A percentile compares a stretch with the other conserved stretches of the same genome.
phyloP scores from a whole-genome alignment of 139 green algal species.

The Monoraphidium neglectum region DNA sequence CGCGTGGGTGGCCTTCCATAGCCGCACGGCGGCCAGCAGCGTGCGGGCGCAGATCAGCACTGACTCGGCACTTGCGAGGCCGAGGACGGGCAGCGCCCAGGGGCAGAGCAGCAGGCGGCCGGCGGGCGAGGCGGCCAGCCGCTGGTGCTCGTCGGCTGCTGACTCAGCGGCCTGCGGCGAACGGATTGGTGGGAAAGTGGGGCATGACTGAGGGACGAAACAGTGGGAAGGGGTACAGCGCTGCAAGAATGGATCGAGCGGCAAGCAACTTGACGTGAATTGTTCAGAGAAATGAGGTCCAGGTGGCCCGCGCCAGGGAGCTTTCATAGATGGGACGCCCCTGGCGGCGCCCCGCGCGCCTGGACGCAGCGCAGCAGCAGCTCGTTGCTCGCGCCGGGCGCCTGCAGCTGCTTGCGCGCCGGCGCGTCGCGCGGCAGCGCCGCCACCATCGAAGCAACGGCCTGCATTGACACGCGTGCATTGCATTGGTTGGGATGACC shows the following conservation, averaged over 20 bases:
- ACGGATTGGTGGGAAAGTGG: not conserved
- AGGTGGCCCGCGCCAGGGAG: too few species aligned
- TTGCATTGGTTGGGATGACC: too few species aligned
- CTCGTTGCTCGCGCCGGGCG: not conserved
- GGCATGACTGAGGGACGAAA: not conserved
- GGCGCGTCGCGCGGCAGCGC: not conserved
- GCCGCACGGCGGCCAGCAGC: slow-evolving; percentile 12
- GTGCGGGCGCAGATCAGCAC: slow-evolving; percentile 15
- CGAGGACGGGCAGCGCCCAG: slow-evolving; percentile 15
- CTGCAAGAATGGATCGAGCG: too few species aligned
- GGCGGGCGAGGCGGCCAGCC: not conserved
- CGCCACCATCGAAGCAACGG: too few species aligned
- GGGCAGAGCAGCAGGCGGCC: not conserved
- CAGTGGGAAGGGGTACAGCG: not conserved
- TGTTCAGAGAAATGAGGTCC: too few species aligned
- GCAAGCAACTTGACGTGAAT: too few species aligned
- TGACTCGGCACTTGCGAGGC: slow-evolving; percentile 12
- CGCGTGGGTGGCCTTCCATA: slow-evolving; percentile 17
- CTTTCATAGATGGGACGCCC: too few species aligned
- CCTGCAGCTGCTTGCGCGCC: not conserved
- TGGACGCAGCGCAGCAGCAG: not conserved
- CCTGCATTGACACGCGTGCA: too few species aligned
- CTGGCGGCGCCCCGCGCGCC: not conserved
- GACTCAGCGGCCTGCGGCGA: slow-evolving; percentile 3
- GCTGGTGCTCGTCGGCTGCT: not conserved